Evolutionary conservation across 1,139 yeast species (phyloP), one percentile per base, ranked within the genome.

Genomic region (Debaryomyces sp.): DNA sequence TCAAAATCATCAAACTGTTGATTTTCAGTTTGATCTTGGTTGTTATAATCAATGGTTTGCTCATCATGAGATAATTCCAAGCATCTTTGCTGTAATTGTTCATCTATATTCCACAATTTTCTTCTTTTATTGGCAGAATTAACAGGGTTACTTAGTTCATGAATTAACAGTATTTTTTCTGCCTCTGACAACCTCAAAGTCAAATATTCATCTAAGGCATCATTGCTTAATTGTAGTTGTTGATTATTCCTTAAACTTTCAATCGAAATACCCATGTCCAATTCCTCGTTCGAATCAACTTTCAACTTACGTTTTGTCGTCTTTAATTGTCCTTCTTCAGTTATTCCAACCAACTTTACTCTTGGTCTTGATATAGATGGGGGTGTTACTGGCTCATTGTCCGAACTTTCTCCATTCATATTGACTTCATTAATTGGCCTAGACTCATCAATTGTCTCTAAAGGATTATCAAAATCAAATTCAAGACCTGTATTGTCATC

Each of bases 231-330:
- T 41, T 59, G 54, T 22, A 41, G 44, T 18, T 60, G 56, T 55
- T 73, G 79, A 39, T 71, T 64, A 17, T 62, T 66, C 46, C 62
- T 63, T 30, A 76, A 62, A 30, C 66, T 61, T 27, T 67, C 71
- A 15, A 70, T 63, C n/a, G 76, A 63, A 15, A 74, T 56, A 2
- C 77, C 78, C 7, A 57, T 48, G 26, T 69, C 73, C 44, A 74
- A 53, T 9, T 70, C 73, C 21, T 59, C 67, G 10, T 54, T 51
- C 0, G 70, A 54, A 54, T 76, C 81, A 5, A 75, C 59, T 32
- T 67, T 63, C 42, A 76, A 59, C 51, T 68, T 74, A 51, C 80
- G 61, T 47, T 75, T 75, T 36, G 66, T 67, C 1, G 78, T 72
- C 45, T 64, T 66, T n/a, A 75, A 54, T 15, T 61, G 67, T 13